These are phyloP conservation scores for Circinella umbellata DNA, from an alignment of 371 early-diverging fungal genomes.

Conservation along the genomic window DNA sequence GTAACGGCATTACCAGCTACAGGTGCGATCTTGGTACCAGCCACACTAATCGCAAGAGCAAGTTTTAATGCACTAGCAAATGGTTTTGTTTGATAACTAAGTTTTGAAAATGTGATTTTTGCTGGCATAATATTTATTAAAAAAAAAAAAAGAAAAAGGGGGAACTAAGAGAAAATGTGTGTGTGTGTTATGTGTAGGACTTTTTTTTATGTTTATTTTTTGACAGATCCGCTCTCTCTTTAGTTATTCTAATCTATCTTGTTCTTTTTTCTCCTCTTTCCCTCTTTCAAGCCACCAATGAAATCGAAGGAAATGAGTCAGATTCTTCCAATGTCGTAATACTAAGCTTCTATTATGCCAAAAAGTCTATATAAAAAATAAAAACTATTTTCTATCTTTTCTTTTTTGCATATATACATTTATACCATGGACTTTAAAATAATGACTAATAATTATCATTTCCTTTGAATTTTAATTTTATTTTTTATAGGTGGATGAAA, in stretches of 20 bases:
- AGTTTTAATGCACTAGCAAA: constrained; percentile 45
- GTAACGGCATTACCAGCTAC: constrained; percentile 34
- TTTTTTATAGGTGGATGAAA: no score
- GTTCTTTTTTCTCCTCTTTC: no score
- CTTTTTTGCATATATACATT: no score
- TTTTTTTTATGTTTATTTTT: neutral
- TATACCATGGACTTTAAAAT: no score
- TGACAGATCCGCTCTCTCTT: neutral
- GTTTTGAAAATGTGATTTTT: constrained; percentile 38
- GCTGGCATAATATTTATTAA: constrained; percentile 1
- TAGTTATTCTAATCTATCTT: no score
- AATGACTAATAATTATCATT: no score
- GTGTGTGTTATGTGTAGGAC: neutral
- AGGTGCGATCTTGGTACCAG: constrained; percentile 32
- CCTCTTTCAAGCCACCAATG: neutral
- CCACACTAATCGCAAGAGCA: constrained; percentile 37
- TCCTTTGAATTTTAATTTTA: no score
- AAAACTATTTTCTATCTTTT: no score
- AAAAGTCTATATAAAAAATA: neutral
- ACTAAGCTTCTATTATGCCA: neutral
- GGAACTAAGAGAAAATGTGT: neutral
- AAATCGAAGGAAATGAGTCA: neutral
- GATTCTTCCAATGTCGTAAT: neutral
- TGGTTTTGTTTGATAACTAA: constrained; percentile 40
- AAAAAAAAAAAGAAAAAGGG: neutral